Base-by-base conservation (phyloP, 441 rosid species). In the Euphorbia celastroides region DNA sequence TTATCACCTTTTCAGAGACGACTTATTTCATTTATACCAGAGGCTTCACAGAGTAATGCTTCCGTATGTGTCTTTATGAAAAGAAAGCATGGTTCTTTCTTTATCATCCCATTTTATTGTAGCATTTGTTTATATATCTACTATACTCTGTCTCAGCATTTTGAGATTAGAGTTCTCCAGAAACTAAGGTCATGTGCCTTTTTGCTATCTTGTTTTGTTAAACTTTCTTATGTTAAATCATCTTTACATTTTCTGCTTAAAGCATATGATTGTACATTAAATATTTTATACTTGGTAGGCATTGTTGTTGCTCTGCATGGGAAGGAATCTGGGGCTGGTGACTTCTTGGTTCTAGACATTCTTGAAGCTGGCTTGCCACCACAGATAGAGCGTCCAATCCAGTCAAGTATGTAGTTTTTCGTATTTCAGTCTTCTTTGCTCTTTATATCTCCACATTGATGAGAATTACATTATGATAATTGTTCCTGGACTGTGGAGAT, bases 311-410 rank as follows among this genome's bases (percentile, higher is more conserved):
- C 96, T 52, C 73, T 94, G 78, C 92, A 80, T 78, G 97, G 98
- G 73, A 89, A 81, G 86, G 97, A 91, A 82, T 88, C 93, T 64
- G 78, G 71, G 69, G 84, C 87, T 26, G 99, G 97, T 59, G 89
- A 86, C 48, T 91, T 88, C 78, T 61, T 81, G 70, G 99, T 91
- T 81, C 75, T 80, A 71, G 96, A 88, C 75, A 81, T 91, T 65
- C 79, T 91, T 58, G 99, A 94, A 77, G 90, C 96, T 72, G 99
- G 92, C 57, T 74, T 89, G 73, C 86, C 96, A 57, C 89, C 96
- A 34, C 92, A 94, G 79, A 78, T 78, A 62, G 83, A 84, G 65
- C 77, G 72, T 70, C 90, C 84, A 17, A 81, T 88, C 46, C 72
- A 82, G 65, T 77, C 82, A 61, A 70, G 97, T 89, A 80, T 69